Conservation (phyloP, 2,329 filamentous ascomycete species). For the Amauroascus niger region DNA sequence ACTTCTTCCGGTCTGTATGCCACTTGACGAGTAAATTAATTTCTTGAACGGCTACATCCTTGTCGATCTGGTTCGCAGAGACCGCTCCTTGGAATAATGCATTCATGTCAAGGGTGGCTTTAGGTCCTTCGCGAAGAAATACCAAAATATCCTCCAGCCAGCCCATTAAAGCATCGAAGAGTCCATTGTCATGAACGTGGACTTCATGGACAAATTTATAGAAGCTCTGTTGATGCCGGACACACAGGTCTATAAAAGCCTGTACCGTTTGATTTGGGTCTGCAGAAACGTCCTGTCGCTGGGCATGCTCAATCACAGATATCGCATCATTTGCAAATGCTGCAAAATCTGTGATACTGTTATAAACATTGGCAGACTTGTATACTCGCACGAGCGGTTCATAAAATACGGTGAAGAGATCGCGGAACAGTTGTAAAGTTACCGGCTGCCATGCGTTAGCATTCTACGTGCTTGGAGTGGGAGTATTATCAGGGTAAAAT, state of each 20-base stretch:
- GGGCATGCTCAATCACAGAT: slow-evolving; percentile 59
- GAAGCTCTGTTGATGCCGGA: slow-evolving; percentile 89
- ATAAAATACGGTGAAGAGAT: slow-evolving; percentile 97
- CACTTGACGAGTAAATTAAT: slow-evolving; percentile 80
- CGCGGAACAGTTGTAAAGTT: slow-evolving; percentile 90
- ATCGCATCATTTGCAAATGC: slow-evolving; percentile 90
- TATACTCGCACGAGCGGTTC: slow-evolving; percentile 94
- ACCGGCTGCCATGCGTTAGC: slow-evolving; percentile 49
- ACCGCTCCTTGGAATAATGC: slow-evolving; percentile 76
- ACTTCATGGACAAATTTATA: slow-evolving; percentile 99
- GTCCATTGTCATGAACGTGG: slow-evolving; percentile 88
- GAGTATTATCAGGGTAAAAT: slow-evolving; percentile 4
- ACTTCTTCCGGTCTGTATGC: slow-evolving; percentile 93
- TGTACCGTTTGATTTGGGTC: slow-evolving; percentile 98
- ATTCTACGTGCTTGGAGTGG: not conserved
- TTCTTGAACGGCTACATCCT: slow-evolving; percentile 62
- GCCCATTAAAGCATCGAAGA: slow-evolving; percentile 92
- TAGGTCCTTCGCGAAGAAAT: slow-evolving; percentile 79
- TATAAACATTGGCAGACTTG: slow-evolving; percentile 97
- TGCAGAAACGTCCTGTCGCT: slow-evolving; percentile 71
- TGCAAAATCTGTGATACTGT: slow-evolving; percentile 91
- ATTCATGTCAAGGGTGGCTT: slow-evolving; percentile 84
- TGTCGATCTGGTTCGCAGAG: slow-evolving; percentile 58
- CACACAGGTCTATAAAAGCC: slow-evolving; percentile 92
- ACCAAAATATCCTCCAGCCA: slow-evolving; percentile 95